These are phyloP conservation scores for Lophiotrema nucula DNA, from an alignment of 495 filamentous ascomycete genomes.

Conservation along the genomic window DNA sequence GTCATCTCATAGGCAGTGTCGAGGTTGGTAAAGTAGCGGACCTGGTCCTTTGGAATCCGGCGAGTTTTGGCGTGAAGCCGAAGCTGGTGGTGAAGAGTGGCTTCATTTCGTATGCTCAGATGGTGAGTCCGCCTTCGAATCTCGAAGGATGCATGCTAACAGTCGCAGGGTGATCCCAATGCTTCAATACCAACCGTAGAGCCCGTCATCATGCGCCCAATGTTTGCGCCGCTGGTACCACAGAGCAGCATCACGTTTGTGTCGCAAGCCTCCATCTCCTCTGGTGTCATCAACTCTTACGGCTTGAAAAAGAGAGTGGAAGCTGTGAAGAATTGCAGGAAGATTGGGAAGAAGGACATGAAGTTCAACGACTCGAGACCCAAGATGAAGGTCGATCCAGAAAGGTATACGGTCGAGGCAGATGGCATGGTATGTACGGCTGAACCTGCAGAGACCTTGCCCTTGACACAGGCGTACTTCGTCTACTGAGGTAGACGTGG, in stretches of 20 bases:
- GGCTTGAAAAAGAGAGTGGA: constrained; percentile 77
- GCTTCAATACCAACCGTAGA: constrained; percentile 89
- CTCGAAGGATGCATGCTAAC: constrained; percentile 4
- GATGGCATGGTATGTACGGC: constrained; percentile 75
- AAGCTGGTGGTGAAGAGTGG: constrained; percentile 82
- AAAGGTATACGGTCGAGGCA: constrained; percentile 86
- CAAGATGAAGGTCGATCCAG: constrained; percentile 90
- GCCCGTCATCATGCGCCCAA: constrained; percentile 79
- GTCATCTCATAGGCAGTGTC: constrained; percentile 81
- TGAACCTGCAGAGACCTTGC: constrained; percentile 69
- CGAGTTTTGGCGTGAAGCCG: constrained; percentile 88
- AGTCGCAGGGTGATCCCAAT: constrained; percentile 78
- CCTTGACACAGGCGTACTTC: constrained; percentile 78
- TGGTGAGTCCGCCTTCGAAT: constrained; percentile 55
- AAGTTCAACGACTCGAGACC: constrained; percentile 88
- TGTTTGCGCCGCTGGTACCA: constrained; percentile 79
- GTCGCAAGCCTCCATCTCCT: constrained; percentile 65
- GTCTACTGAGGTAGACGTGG: constrained; percentile 70
- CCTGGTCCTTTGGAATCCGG: constrained; percentile 83
- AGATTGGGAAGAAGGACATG: constrained; percentile 87
- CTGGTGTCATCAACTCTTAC: constrained; percentile 66
- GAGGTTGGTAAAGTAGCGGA: constrained; percentile 92
- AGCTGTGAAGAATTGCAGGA: constrained; percentile 75
- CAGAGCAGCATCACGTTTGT: constrained; percentile 79
- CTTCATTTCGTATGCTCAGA: constrained; percentile 79